phyloP scores from a whole-genome alignment of 345 rosid genomes.

The Geranium brycei region DNA sequence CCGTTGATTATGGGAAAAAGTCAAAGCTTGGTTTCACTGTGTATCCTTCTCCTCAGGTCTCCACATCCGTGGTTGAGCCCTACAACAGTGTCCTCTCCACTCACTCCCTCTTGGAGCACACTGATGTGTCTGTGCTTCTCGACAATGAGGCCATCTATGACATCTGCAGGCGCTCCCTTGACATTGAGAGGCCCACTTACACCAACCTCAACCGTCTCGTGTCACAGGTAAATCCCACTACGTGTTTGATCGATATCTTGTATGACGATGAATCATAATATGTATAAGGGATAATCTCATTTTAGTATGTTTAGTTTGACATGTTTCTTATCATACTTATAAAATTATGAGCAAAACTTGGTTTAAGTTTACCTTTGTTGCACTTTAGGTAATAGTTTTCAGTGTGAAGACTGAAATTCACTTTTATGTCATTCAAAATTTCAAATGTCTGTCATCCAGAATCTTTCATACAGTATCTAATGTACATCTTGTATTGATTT shows the following conservation, averaged over 20 bases:
- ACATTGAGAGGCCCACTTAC: conserved; percentile 66
- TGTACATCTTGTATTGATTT: background rate
- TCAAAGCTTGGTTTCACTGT: conserved; percentile 74
- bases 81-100: conserved; percentile 74
- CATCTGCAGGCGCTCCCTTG: conserved; percentile 64
- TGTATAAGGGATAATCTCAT: too few species aligned
- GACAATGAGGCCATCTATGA: conserved; percentile 51
- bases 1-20: conserved; percentile 63
- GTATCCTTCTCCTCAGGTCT: conserved; percentile 71
- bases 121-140: conserved; percentile 55
- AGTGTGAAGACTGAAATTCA: too few species aligned
- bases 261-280: too few species aligned
- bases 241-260: too few species aligned
- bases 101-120: conserved; percentile 62
- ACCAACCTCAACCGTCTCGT: conserved; percentile 66
- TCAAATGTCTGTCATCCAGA: too few species aligned
- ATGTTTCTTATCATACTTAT: too few species aligned
- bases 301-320: too few species aligned
- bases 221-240: conserved; percentile 33
- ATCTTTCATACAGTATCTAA: too few species aligned
- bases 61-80: conserved; percentile 66
- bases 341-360: too few species aligned
- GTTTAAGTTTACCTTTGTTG: too few species aligned
- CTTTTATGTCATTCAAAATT: too few species aligned
- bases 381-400: too few species aligned